Base-by-base conservation (phyloP, 805 yeast species). In the Barnettozyma californica region DNA sequence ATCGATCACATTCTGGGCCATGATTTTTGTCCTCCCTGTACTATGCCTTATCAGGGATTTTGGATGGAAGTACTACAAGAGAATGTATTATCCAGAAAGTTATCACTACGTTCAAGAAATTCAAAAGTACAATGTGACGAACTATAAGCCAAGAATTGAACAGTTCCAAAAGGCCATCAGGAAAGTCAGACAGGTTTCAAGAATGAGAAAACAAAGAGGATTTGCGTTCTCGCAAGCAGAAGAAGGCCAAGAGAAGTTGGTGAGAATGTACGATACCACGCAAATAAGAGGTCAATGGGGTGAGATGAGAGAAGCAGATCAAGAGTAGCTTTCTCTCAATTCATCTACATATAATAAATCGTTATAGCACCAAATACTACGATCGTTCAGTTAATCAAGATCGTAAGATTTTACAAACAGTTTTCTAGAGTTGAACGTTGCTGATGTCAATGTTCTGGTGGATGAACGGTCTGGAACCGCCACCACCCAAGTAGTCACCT, bases 151-250 rank as follows among this genome's bases (percentile, higher is more conserved):
- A n/a, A 81, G 97, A 58, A 81, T 91, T 78, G 96, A 90, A 57
- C 95, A 91, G 54, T 94, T 94, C 75, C 99, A 94, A 67, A 90
- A 86, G 65, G 97, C 98, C 6, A 94, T 94, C 48, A 78, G 98
- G 62, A 94, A 90, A 63, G 98, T 94, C 21, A 84, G 99, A 68
- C 99, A 95, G 68, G 98, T 94, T 35, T 96, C 92, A 67, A 79
- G 99, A 67, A 92, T 94, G 87, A 87, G 95, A 65, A 94, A 94
- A 62, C 99, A 94, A 69, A 83, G 98, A 68, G 99, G 99, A 6
- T 94, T 88, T 74, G 99, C 99, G 1, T 94, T 94, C 61, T 90
- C 97, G 7, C 98, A 94, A 67, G 90, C 87, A 42, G 96, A 89
- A 54, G 96, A 87, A 64, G 95, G 95, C 34, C 97, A 91, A 68